Evolutionary conservation across 106 monocot genomes (phyloP).

Genomic region (Acorus calamus): DNA sequence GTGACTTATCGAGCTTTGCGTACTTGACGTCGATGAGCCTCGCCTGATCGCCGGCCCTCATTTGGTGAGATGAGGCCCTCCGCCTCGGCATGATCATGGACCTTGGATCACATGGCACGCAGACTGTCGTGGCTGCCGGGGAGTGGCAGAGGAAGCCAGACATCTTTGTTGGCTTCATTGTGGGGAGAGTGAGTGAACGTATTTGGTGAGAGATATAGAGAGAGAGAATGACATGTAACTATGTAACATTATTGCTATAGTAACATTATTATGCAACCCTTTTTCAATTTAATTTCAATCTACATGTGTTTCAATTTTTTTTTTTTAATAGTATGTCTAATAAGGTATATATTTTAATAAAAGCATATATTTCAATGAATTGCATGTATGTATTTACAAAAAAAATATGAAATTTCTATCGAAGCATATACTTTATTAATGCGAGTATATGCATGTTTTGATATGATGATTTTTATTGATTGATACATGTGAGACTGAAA

Average conservation of each 20-base stretch:
- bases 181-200: not conserved
- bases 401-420: too few species aligned
- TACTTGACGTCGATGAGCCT: constrained; percentile 1
- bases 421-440: too few species aligned
- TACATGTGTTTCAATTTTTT: too few species aligned
- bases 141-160: constrained; percentile 45
- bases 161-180: constrained; percentile 27
- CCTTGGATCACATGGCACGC: constrained; percentile 31
- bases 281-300: too few species aligned
- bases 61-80: not conserved
- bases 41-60: not conserved
- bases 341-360: too few species aligned
- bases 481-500: too few species aligned
- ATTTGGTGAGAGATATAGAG: constrained; percentile 5
- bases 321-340: too few species aligned
- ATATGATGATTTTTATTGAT: too few species aligned
- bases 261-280: too few species aligned
- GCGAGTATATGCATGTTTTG: too few species aligned
- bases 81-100: constrained; percentile 17
- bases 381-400: too few species aligned
- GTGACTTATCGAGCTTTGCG: not conserved
- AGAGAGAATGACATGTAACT: not conserved
- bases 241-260: not conserved
- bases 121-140: constrained; percentile 38
- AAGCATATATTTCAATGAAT: too few species aligned